Conservation (phyloP, 164 flowering plant genomes). For the Sedum album region DNA sequence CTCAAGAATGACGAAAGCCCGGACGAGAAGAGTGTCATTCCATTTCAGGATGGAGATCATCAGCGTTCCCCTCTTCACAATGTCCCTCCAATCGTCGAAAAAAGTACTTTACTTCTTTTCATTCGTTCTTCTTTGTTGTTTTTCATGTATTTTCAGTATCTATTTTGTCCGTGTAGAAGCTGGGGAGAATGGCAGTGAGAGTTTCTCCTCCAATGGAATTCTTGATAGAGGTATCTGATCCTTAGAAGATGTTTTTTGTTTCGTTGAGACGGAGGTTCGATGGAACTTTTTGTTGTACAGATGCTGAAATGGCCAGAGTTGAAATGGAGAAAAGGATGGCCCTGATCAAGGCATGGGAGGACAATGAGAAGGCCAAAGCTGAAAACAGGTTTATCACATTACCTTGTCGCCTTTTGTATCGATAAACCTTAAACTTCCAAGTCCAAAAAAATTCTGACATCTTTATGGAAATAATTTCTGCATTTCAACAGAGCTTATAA, state of each 20-base stretch:
- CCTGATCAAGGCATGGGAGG: not conserved
- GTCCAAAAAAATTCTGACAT: not conserved
- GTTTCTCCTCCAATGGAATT: not conserved
- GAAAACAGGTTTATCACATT: not conserved
- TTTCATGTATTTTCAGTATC: not conserved
- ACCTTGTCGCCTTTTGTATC: not conserved
- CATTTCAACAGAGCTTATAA: not conserved
- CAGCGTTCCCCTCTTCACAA: not conserved
- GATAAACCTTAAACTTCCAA: not conserved
- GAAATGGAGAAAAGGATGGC: slow-evolving; percentile 3
- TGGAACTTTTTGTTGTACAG: not conserved
- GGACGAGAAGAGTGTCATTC: slow-evolving; percentile 1
- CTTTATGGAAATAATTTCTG: not conserved
- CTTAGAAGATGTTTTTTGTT: not conserved
- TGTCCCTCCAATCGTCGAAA: not conserved
- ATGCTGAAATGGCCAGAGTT: not conserved
- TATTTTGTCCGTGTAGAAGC: not conserved
- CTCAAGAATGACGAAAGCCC: not conserved
- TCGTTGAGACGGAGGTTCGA: not conserved
- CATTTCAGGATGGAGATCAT: not conserved
- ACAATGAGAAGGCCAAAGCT: not conserved
- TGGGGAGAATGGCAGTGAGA: not conserved
- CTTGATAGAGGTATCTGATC: not conserved
- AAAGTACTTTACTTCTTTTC: not conserved
- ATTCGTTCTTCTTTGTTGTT: not conserved